phyloP scores from a whole-genome alignment of 306 rosid species.

The Hippophae rhamnoides region DNA sequence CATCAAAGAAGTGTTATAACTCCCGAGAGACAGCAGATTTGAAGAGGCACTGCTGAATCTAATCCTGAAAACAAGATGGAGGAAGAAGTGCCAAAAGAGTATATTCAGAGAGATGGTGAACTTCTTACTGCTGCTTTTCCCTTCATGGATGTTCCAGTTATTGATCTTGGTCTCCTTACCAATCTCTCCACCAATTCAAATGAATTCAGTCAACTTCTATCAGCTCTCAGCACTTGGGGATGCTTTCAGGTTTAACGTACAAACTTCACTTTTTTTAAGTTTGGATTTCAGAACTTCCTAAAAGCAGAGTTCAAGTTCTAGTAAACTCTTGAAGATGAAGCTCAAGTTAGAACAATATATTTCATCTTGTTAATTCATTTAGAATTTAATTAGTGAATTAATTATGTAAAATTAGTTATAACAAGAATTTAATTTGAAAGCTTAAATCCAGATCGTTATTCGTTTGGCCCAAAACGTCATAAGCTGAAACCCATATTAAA shows the following conservation, averaged over 20 bases:
- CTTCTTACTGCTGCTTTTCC: constrained; percentile 17
- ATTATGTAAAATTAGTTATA: constrained; percentile 19
- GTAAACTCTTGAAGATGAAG: too few relatives aligned
- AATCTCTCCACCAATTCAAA: constrained; percentile 1
- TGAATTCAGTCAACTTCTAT: constrained; percentile 9
- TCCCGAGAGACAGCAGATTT: too few relatives aligned
- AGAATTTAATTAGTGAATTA: constrained; percentile 5
- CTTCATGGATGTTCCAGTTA: constrained; percentile 18
- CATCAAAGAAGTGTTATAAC: too few relatives aligned
- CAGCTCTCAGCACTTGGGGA: constrained; percentile 24
- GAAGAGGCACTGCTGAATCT: too few relatives aligned
- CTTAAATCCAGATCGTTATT: too few relatives aligned
- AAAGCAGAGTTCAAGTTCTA: too few relatives aligned
- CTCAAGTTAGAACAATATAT: too few relatives aligned
- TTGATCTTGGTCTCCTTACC: constrained; percentile 20
- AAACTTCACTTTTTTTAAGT: too few relatives aligned
- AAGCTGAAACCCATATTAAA: too few relatives aligned
- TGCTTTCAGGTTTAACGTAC: constrained; percentile 23
- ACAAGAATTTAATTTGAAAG: constrained; percentile 16
- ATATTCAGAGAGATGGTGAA: constrained; percentile 20
- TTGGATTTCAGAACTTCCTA: too few relatives aligned
- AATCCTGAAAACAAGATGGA: not conserved
- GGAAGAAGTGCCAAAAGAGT: constrained; percentile 35
- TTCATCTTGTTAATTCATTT: too few relatives aligned
- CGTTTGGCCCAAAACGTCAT: too few relatives aligned